Conservation (phyloP, 768 basidiomycete genomes). For the Trametes sanguinea region DNA sequence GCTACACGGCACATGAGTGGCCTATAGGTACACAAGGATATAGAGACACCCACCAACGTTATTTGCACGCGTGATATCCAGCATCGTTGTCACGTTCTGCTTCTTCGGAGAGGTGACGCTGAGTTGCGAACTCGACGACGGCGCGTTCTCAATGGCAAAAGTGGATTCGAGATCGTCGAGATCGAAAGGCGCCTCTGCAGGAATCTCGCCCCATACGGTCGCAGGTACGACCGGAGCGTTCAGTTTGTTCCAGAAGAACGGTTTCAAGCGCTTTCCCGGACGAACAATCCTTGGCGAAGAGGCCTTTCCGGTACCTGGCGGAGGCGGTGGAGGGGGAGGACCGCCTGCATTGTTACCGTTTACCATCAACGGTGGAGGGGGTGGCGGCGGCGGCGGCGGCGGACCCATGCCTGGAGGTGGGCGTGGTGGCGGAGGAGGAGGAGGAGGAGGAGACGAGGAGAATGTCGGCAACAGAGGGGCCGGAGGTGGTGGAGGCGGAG, state of each 20-base stretch:
- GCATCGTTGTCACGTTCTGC: conserved; percentile 65
- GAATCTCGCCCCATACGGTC: conserved; percentile 74
- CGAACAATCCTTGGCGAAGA: conserved; percentile 32
- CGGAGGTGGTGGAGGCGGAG: conserved; percentile 22
- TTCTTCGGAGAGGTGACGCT: conserved; percentile 47
- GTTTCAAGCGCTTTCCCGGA: conserved; percentile 66
- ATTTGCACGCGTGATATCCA: conserved; percentile 82
- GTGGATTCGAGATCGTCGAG: conserved; percentile 73
- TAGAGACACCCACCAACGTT: conserved; percentile 62
- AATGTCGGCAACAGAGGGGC: conserved; percentile 14
- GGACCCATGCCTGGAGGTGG: conserved; percentile 21
- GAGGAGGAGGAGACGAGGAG: conserved; percentile 33
- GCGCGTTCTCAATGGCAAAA: conserved; percentile 59
- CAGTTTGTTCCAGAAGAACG: conserved; percentile 92
- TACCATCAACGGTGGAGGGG: conserved; percentile 17
- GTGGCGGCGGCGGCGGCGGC: conserved; percentile 24
- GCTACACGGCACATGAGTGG: conserved; percentile 41
- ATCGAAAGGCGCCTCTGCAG: conserved; percentile 47
- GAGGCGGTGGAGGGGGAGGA: conserved; percentile 45
- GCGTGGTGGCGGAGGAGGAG: conserved; percentile 34
- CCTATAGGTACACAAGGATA: not conserved
- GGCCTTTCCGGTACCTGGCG: conserved; percentile 29
- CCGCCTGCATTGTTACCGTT: conserved; percentile 1
- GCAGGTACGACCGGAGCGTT: conserved; percentile 40
- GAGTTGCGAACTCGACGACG: conserved; percentile 46